Evolutionary conservation across 2,329 filamentous ascomycete species (phyloP), one percentile per base, ranked within the genome.

Genomic region (Orbilia quercus): DNA sequence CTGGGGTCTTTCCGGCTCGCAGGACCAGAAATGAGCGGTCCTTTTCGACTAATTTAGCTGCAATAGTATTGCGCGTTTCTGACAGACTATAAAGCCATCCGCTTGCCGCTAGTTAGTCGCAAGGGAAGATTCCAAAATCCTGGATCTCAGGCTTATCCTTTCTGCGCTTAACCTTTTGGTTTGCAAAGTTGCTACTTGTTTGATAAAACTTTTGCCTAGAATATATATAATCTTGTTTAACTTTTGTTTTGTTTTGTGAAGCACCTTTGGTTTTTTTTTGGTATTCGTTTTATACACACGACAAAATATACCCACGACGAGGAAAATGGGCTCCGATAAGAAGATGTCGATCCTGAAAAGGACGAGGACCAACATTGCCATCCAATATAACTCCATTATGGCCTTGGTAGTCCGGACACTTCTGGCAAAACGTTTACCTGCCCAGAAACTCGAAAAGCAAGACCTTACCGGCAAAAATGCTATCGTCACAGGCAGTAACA

Each of bases 401-500:
- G 38, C 47, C 9, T 18, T 73, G 3, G 28, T 40, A 14, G 23
- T 66, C 16, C 18, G 31, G 14, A 47, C 60, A 7, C n/a, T 73
- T 7, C 16, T 66, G 2, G 69, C 60, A 12, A 65, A 42, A 23
- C 14, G n/a, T 6, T 60, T 73, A n/a, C 16, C 60, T 14, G n/a
- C 18, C n/a, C 69, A 73, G 28, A 66, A 60, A 20, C 54, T 73
- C 16, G 44, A 66, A 7, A 60, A 48, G 7, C 47, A 48, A 9
- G 69, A 73, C 40, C 60, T 73, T 18, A 66, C 54, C 7, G 69
- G 69, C 11, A 73, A 73, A 44, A 54, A 60, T 28, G 69, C 69
- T 16, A 73, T 73, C 18, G 60, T 73, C 23, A 73, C 69, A 7
- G 69, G 69, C 7, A 66, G 60, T 34, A 73, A 73, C 50, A 55